Conservation (phyloP, 768 basidiomycete genomes). For the Kwoniella sp. region DNA sequence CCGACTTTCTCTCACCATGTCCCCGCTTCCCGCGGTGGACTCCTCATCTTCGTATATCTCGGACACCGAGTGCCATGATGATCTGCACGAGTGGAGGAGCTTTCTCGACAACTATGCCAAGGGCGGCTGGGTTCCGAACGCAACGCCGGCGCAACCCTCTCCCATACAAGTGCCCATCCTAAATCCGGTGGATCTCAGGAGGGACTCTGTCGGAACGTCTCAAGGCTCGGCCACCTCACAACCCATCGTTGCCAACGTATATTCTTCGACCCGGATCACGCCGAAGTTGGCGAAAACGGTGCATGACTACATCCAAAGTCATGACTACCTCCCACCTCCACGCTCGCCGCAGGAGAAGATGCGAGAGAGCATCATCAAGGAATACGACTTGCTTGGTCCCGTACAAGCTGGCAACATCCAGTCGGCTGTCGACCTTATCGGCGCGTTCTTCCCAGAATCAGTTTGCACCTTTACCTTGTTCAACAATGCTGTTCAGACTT, state of each 20-base stretch:
- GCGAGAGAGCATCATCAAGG: constrained; percentile 28
- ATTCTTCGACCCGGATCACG: constrained; percentile 4
- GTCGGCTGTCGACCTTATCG: constrained; percentile 30
- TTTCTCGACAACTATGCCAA: constrained; percentile 3
- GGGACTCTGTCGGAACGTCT: too few species aligned
- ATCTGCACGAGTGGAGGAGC: background rate
- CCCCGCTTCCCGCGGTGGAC: too few species aligned
- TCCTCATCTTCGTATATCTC: too few species aligned
- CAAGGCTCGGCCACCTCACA: background rate
- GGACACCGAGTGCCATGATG: too few species aligned
- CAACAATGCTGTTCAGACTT: constrained; percentile 15
- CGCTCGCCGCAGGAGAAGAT: constrained; percentile 31
- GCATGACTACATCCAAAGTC: background rate
- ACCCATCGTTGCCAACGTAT: background rate
- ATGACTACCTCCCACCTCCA: constrained; percentile 39
- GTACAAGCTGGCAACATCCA: constrained; percentile 38
- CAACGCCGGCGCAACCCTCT: too few species aligned
- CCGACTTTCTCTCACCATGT: too few species aligned
- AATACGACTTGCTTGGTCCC: constrained; percentile 33
- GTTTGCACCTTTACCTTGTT: constrained; percentile 26
- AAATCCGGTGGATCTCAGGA: too few species aligned
- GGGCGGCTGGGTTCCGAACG: background rate
- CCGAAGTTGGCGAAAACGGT: background rate
- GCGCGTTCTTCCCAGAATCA: constrained; percentile 31
- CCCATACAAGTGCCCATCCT: too few species aligned